Percentiles rank a stretch among this genome's conserved stretches.
phyloP scores from a whole-genome alignment of 2,329 filamentous ascomycete species.

The Rosellinia necatrix region DNA sequence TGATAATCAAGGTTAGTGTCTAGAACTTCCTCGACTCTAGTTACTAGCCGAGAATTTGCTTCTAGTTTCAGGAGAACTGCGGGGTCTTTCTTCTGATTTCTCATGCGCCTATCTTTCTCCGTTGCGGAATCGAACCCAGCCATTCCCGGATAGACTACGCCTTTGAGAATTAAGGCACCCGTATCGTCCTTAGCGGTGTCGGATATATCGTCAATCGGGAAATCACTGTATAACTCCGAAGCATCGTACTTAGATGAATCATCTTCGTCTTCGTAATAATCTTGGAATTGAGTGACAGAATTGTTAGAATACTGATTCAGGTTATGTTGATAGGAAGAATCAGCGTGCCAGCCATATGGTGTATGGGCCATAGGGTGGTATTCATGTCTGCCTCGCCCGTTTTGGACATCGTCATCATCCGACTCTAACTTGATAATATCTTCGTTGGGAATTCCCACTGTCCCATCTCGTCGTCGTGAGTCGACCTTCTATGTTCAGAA shows the following conservation, averaged over 20 bases:
- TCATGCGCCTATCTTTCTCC: constrained; percentile 70
- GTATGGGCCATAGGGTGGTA: constrained; percentile 3
- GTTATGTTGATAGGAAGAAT: constrained; percentile 5
- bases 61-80: constrained; percentile 71
- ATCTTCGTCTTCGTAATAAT: constrained; percentile 28
- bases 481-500: constrained; percentile 5
- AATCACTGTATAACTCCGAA: constrained; percentile 39
- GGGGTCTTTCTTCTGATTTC: constrained; percentile 79
- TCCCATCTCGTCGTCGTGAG: neutral
- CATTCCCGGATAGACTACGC: constrained; percentile 78
- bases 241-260: constrained; percentile 36
- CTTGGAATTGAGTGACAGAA: constrained; percentile 16
- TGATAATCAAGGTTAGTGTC: constrained; percentile 55
- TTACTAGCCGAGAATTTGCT: constrained; percentile 65
- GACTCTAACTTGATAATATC: constrained; percentile 32
- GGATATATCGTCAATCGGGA: constrained; percentile 35
- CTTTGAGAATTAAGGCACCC: constrained; percentile 59
- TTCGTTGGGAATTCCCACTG: neutral
- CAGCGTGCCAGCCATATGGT: constrained; percentile 18
- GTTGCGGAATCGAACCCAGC: constrained; percentile 80
- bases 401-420: constrained; percentile 25
- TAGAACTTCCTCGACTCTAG: constrained; percentile 69
- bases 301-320: constrained; percentile 5
- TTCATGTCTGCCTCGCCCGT: constrained; percentile 15
- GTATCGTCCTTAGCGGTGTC: constrained; percentile 37